These are phyloP conservation scores for Ascocoryne sarcoides DNA, from an alignment of 2,329 filamentous ascomycete genomes.

Conservation along the genomic window DNA sequence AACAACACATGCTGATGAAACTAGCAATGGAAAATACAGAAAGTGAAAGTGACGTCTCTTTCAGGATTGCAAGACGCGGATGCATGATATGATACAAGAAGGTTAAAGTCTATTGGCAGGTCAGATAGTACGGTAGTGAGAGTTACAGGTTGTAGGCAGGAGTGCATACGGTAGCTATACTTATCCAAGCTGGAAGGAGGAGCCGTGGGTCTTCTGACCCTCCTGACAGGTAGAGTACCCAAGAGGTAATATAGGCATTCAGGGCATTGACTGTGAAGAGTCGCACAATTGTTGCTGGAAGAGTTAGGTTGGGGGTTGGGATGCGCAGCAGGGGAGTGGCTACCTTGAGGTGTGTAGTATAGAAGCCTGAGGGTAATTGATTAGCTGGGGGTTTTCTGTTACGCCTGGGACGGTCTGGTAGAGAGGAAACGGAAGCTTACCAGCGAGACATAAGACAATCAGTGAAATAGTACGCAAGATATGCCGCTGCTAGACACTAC, in stretches of 20 bases:
- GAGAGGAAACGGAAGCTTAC: slow-evolving; percentile 38
- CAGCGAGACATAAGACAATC: slow-evolving; percentile 80
- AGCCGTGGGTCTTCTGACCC: slow-evolving; percentile 62
- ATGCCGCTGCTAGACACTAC: too few species aligned
- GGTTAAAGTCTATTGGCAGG: slow-evolving; percentile 51
- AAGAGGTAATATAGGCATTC: slow-evolving; percentile 67
- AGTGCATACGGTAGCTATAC: slow-evolving; percentile 58
- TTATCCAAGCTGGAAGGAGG: slow-evolving; percentile 68
- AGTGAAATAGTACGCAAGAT: too few species aligned
- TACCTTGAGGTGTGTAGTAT: slow-evolving; percentile 65
- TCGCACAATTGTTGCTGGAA: slow-evolving; percentile 63
- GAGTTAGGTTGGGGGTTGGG: background rate
- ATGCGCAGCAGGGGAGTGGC: background rate
- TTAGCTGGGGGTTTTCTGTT: too few species aligned
- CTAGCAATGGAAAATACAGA: slow-evolving; percentile 68
- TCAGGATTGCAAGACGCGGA: slow-evolving; percentile 70
- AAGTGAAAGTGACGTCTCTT: slow-evolving; percentile 69
- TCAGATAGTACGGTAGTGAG: background rate
- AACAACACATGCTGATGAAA: slow-evolving; percentile 64
- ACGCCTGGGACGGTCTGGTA: too few species aligned
- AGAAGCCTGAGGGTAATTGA: slow-evolving; percentile 50
- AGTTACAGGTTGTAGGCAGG: background rate
- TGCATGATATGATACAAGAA: slow-evolving; percentile 69
- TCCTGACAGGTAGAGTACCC: slow-evolving; percentile 60
- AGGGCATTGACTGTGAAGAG: slow-evolving; percentile 66